Base-by-base conservation (phyloP, 495 filamentous ascomycete species). In the Podospora bellae-mahoneyi region DNA sequence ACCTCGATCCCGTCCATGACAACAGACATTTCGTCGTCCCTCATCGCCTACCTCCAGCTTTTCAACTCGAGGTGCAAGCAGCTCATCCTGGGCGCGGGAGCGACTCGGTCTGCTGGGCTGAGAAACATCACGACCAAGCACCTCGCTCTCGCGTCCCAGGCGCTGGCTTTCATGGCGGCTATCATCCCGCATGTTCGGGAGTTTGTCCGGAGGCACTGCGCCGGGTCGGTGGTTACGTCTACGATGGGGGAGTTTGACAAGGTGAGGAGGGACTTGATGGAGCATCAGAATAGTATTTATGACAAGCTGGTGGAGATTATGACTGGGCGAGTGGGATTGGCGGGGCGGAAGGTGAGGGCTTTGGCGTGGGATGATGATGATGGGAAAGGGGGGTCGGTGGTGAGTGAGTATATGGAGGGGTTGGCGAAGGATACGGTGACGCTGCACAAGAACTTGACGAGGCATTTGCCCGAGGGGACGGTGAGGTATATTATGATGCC, bases 71-170 rank as follows among this genome's bases (percentile, higher is more conserved):
- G 95, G 5, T 94, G 92, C 55, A 93, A 88, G 20, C 95, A 99
- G 71, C 86, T 98, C 62, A 97, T 99, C 69, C 88, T 98, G 7
- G 96, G 94, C 7, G 96, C 95, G 10, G 95, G 95, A 1, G 95
- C 95, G 1, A 97, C 92, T 2, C 82, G 86, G 28, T 93, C 89
- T n/a, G 96, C 93, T 4, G 95, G 95, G 0, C 80, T 99, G 10
- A 97, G 93, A 74, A 96, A 97, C 70, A 99, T 99, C 73, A 97
- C 92, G 2, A 96, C 95, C 0, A 95, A 94, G 72, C 94, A 99
- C 79, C 87, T 99, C 6, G 94, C 95, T 0, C 86, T 98, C 30
- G 93, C 96, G 9, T 93, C 91, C 2, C 96, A 97, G 77, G 90
- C 94, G 0, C 78, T 97, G 27, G 90, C 90, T 65, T 97, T 99